Conservation (phyloP, 208 protist species). For the Trypanosoma conorhini region DNA sequence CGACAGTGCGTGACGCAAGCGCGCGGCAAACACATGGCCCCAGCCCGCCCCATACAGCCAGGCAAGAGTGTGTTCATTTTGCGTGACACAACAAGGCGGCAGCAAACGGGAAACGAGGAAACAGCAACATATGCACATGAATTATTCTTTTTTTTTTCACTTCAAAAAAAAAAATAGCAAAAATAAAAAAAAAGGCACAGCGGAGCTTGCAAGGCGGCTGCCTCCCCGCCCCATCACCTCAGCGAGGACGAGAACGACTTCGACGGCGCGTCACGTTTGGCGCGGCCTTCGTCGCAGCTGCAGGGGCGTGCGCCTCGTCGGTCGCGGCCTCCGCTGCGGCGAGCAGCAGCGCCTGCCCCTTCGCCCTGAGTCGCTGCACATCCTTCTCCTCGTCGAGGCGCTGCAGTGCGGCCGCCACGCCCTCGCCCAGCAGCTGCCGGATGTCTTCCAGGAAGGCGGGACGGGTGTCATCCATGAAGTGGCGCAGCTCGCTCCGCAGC, state of each 20-base stretch:
- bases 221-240: neutral
- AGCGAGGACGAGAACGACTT: neutral
- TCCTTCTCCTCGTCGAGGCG: neutral
- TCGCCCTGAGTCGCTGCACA: neutral
- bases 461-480: constrained; percentile 22
- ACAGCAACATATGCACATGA: neutral
- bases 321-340: neutral
- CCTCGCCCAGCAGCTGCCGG: constrained; percentile 7
- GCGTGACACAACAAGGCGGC: neutral
- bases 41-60: neutral
- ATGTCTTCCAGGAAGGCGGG: constrained; percentile 14
- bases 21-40: neutral
- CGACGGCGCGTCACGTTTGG: neutral
- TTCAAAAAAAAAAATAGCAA: neutral
- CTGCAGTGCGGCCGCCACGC: neutral
- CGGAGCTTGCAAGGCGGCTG: neutral
- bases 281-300: neutral
- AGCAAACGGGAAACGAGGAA: neutral
- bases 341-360: neutral
- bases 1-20: neutral
- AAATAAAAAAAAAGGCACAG: constrained; percentile 1
- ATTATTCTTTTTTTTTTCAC: too few relatives aligned
- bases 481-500: constrained; percentile 41
- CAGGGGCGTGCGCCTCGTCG: neutral
- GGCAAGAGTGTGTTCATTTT: neutral